Evolutionary conservation across 495 filamentous ascomycete species (phyloP).

Genomic region (Neurospora sp.): DNA sequence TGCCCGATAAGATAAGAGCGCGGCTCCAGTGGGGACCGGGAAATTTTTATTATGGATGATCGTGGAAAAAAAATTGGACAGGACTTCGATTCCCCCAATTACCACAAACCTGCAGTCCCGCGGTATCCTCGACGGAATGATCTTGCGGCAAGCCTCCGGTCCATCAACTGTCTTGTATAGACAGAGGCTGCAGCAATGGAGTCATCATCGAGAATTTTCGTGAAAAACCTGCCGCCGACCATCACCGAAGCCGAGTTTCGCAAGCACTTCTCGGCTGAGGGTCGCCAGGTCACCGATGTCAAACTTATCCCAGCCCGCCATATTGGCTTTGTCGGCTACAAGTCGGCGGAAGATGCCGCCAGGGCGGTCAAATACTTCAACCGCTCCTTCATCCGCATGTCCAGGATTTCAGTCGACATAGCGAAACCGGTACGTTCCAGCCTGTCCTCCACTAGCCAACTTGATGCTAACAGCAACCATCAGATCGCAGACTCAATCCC

Average conservation of each 20-base stretch:
- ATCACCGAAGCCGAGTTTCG: conserved; percentile 69
- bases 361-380: conserved; percentile 91
- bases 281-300: conserved; percentile 72
- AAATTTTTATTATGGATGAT: not conserved
- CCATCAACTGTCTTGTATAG: conserved; percentile 12
- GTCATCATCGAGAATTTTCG: conserved; percentile 85
- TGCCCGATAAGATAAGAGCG: not conserved
- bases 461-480: not conserved
- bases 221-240: conserved; percentile 71
- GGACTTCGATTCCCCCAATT: not conserved
- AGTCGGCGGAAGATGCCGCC: conserved; percentile 64
- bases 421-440: conserved; percentile 64
- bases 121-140: conserved; percentile 11
- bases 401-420: conserved; percentile 85
- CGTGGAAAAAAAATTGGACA: not conserved
- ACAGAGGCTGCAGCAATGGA: conserved; percentile 31
- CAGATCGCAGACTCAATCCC: conserved; percentile 17
- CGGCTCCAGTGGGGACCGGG: not conserved
- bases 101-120: not conserved
- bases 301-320: conserved; percentile 79
- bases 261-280: conserved; percentile 69
- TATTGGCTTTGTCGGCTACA: conserved; percentile 95
- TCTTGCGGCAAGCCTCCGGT: conserved; percentile 11
- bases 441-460: not conserved
- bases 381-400: conserved; percentile 89